Evolutionary conservation across 805 yeast genomes (phyloP), one percentile per base, ranked within the genome.

Genomic region (Lipomyces lipofer): DNA sequence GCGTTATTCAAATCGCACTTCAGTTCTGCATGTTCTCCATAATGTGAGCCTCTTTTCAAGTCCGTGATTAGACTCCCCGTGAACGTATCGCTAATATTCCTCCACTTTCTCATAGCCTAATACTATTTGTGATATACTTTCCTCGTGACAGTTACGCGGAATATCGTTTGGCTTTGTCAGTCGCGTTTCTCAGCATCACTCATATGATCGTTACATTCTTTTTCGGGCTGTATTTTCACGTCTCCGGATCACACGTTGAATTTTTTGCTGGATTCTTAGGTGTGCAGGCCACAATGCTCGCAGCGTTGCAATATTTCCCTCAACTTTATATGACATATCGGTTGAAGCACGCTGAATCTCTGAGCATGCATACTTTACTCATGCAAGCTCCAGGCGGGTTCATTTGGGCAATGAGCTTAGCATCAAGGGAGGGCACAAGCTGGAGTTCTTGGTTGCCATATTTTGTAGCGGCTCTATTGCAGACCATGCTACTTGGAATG

Each of bases 321-420:
- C 96, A 88, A 69, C 76, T 88, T 8, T 69, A 73, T 59, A 86
- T 91, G 36, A 88, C 96, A 0, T 85, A 75, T 63, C 65, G 58
- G 1, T 74, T 88, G 56, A 84, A 85, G 64, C 90, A 83, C 60
- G 84, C 95, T 0, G 96, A 96, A 8, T 83, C 90, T 0, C 74
- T 88, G 21, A 86, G 95, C 0, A 74, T 87, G 9, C 79, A 82
- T 5, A 87, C 86, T 89, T 86, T 88, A 92, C 71, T 83, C 40
- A 78, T 89, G 59, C 96, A 88, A 67, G 87, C 95, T 17, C 96
- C 96, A 0, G 96, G 96, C 13, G 96, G 96, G 15, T 85, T 79
- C 59, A 52, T 88, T 1, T 88, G 92, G 86, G 80, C 94, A 1
- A 75, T 81, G n/a, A 81, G 87, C 1, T 72, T 88, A 49, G 85